Evolutionary conservation across 176 grass and related monocot species (phyloP), one percentile per base, ranked within the genome.

Genomic region (Avena atlantica): DNA sequence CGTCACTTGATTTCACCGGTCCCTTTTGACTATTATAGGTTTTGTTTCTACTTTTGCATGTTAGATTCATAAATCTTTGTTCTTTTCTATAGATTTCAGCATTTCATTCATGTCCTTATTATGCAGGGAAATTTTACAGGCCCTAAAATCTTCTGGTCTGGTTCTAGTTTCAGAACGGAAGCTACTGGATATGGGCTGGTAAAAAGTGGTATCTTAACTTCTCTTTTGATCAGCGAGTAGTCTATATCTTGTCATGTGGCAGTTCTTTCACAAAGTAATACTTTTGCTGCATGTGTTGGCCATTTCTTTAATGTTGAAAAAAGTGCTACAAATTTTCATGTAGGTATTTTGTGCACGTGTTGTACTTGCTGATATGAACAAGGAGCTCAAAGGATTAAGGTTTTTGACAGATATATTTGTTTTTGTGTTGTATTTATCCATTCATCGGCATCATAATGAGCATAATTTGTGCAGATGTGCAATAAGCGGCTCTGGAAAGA

Each of bases 111-210:
- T 70, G 44, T 95, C 79, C 81, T 91, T 88, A 76, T 94, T 89
- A 76, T 94, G 90, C 94, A 99, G 97, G 97, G 94, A 86, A 99
- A 92, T 93, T 99, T 99, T 94, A 96, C 90, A 93, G 97, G 97
- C 82, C 97, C 97, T 85, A 99, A 96, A 89, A 93, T 99, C 47
- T 96, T 92, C 91, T 99, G 97, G 94, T 96, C 94, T 78, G 97
- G 97, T 87, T 99, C 94, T 90, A 99, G 97, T 90, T 95, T 99
- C 78, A 87, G 92, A 64, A 99, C 97, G 78, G 97, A 99, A 89
- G 94, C 97, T 85, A 99, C 97, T 87, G 97, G 97, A 86, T 99
- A 99, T n/a, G 94, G 97, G 56, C 80, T 99, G 91, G 97, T 99
- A 92, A 78, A 92, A 78, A 34, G 71, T 88, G 72, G 67, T 78